Percentiles rank a stretch among this genome's conserved stretches.
These are phyloP conservation scores for Licmophora abbreviata DNA, from an alignment of 108 stramenopile genomes.

Conservation along the genomic window DNA sequence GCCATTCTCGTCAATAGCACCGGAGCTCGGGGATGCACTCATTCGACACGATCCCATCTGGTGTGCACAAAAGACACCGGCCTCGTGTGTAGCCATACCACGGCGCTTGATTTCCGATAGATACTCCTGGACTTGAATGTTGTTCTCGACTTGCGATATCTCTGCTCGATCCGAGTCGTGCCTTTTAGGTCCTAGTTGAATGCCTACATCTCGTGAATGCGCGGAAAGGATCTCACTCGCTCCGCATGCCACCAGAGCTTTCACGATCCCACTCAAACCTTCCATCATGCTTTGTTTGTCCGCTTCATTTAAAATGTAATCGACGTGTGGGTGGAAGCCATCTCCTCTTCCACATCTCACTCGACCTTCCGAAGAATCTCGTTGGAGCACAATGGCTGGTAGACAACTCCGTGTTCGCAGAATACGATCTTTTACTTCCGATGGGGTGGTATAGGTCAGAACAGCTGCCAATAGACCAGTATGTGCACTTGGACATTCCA, in stretches of 20 bases:
- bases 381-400: conserved; percentile 9
- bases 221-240: conserved; percentile 4
- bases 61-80: conserved; percentile 32
- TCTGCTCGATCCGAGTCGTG: not conserved
- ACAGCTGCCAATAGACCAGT: conserved; percentile 25
- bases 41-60: conserved; percentile 60
- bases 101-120: not conserved
- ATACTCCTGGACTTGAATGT: conserved; percentile 7
- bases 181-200: not conserved
- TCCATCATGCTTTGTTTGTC: conserved; percentile 13
- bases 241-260: conserved; percentile 5
- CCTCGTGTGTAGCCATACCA: not conserved
- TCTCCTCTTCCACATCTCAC: conserved; percentile 6
- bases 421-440: conserved; percentile 23
- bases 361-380: conserved; percentile 10
- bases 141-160: not conserved
- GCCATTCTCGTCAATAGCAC: conserved; percentile 38
- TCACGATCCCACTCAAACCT: conserved; percentile 4
- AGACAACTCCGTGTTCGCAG: not conserved
- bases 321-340: not conserved
- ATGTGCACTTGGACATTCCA: conserved; percentile 45
- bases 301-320: conserved; percentile 3
- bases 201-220: conserved; percentile 3
- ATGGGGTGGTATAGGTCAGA: conserved; percentile 26
- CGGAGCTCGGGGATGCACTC: conserved; percentile 15